Percentiles rank a stretch among this genome's conserved stretches.
Evolutionary conservation across 1,139 yeast genomes (phyloP).

Genomic region (Saccharomyces uvarum): DNA sequence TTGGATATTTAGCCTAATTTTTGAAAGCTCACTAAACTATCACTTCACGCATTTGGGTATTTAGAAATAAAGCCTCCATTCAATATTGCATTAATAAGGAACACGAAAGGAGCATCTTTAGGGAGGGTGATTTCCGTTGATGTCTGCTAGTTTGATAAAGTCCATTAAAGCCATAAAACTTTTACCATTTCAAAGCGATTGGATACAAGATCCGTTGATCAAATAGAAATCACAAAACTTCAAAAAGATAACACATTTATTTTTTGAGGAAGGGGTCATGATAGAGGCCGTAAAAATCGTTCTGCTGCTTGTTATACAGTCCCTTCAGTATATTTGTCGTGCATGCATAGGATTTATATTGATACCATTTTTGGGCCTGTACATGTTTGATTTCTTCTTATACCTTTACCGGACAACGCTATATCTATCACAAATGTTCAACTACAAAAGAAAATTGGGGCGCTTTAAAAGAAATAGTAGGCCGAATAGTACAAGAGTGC

Average conservation of each 20-base stretch:
- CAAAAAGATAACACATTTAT: not conserved
- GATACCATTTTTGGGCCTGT: slow-evolving; percentile 7
- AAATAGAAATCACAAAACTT: not conserved
- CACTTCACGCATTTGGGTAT: not conserved
- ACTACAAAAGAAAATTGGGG: not conserved
- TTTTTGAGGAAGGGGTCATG: not conserved
- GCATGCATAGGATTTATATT: slow-evolving; percentile 4
- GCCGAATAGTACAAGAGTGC: not conserved
- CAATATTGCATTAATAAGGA: not conserved
- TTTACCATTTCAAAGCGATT: not conserved
- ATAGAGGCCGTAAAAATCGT: not conserved
- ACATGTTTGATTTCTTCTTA: slow-evolving; percentile 8
- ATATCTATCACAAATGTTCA: slow-evolving; percentile 2
- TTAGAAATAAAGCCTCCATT: not conserved
- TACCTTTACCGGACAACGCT: slow-evolving; percentile 8
- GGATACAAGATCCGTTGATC: not conserved
- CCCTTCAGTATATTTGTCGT: slow-evolving; percentile 5
- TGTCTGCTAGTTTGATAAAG: not conserved
- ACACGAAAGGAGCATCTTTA: not conserved
- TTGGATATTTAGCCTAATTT: not conserved
- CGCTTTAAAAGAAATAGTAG: not conserved
- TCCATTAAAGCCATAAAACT: not conserved
- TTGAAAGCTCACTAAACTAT: not conserved
- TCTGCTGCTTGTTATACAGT: not conserved
- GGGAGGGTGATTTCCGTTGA: not conserved